Evolutionary conservation across 1,139 yeast genomes (phyloP).

Genomic region (Yamadazyma conglobata): DNA sequence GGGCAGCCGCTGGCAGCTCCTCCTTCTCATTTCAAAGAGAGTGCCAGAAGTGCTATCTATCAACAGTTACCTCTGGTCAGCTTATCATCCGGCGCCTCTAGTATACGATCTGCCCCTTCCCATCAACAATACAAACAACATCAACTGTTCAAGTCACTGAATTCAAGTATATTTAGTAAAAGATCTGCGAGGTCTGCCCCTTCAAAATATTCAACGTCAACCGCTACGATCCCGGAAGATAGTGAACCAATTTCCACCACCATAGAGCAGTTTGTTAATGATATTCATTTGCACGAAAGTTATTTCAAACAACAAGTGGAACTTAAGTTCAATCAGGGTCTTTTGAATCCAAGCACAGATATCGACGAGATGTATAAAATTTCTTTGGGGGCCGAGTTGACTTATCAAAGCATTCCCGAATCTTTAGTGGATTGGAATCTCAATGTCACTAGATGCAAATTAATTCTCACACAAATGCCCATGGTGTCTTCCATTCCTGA

Average conservation of each 20-base stretch:
- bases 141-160: conserved; percentile 26
- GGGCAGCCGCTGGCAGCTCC: conserved; percentile 28
- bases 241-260: conserved; percentile 42
- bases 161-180: conserved; percentile 34
- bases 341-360: conserved; percentile 11
- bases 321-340: conserved; percentile 6
- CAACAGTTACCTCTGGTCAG: conserved; percentile 37
- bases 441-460: conserved; percentile 44
- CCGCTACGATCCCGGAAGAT: conserved; percentile 49
- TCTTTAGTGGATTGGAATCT: conserved; percentile 46
- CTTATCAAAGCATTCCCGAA: conserved; percentile 41
- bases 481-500: conserved; percentile 38
- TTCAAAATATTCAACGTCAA: conserved; percentile 38
- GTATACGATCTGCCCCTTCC: conserved; percentile 20
- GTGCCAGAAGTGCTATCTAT: conserved; percentile 46
- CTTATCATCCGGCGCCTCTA: conserved; percentile 9
- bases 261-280: conserved; percentile 45
- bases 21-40: conserved; percentile 43
- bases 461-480: conserved; percentile 39
- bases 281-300: conserved; percentile 40
- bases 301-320: conserved; percentile 22
- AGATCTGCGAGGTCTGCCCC: conserved; percentile 45
- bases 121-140: conserved; percentile 13
- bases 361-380: conserved; percentile 35
- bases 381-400: conserved; percentile 39